phyloP scores from a whole-genome alignment of 768 basidiomycete species.

The Exidia glandulosa region DNA sequence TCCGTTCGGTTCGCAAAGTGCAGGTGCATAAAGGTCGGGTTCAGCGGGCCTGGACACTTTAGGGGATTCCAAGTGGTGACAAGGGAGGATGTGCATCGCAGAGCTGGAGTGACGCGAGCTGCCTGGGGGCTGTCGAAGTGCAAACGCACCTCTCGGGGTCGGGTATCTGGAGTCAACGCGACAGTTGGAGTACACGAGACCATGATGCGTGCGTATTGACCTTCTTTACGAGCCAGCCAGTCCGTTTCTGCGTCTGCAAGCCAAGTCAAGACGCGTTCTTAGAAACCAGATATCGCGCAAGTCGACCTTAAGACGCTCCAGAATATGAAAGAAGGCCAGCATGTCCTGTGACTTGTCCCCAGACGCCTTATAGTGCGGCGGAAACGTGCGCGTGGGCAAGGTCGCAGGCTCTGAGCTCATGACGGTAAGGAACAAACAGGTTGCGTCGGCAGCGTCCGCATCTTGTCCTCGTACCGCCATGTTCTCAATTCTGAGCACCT shows the following conservation, averaged over 20 bases:
- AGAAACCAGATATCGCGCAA: background rate
- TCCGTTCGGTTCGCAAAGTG: too few relatives aligned
- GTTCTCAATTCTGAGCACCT: too few relatives aligned
- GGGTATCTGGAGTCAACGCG: slow-evolving; percentile 43
- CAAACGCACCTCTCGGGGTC: slow-evolving; percentile 70
- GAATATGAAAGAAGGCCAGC: slow-evolving; percentile 81
- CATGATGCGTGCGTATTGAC: slow-evolving; percentile 27
- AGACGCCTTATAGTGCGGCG: slow-evolving; percentile 5
- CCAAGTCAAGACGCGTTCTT: background rate
- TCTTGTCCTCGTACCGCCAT: too few relatives aligned
- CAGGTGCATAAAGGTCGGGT: too few relatives aligned
- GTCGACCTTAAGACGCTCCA: slow-evolving; percentile 80
- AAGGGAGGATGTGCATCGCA: too few relatives aligned
- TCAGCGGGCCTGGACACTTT: too few relatives aligned
- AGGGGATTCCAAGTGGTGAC: too few relatives aligned
- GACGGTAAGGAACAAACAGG: too few relatives aligned
- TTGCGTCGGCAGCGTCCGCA: too few relatives aligned
- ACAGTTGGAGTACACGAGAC: background rate
- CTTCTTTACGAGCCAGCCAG: slow-evolving; percentile 85
- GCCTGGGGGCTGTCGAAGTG: too few relatives aligned
- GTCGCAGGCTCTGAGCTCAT: too few relatives aligned
- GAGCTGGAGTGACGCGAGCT: too few relatives aligned
- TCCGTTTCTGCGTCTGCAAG: slow-evolving; percentile 83
- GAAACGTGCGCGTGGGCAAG: background rate
- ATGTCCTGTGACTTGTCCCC: slow-evolving; percentile 50